These are phyloP conservation scores for Tetramitus jugosus DNA, from an alignment of 208 protist species.

Conservation along the genomic window DNA sequence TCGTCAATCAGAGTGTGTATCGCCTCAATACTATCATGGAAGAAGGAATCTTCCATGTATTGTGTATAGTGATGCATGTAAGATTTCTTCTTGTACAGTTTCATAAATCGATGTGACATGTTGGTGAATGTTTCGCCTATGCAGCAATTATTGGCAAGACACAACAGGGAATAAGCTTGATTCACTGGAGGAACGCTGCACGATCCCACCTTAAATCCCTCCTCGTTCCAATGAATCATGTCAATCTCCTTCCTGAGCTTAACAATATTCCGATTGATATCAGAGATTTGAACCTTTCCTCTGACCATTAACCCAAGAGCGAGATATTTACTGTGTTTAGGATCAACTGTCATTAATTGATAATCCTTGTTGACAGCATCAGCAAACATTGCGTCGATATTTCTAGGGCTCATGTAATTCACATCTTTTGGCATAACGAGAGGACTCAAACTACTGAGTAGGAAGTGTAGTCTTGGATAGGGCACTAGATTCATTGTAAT, in stretches of 20 bases:
- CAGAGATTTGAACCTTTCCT: constrained; percentile 84
- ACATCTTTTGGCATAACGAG: constrained; percentile 76
- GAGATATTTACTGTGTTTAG: constrained; percentile 93
- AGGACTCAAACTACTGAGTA: constrained; percentile 80
- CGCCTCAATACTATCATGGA: background rate
- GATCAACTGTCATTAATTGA: constrained; percentile 90
- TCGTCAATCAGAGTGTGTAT: background rate
- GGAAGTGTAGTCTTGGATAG: constrained; percentile 93
- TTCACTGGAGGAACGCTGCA: constrained; percentile 77
- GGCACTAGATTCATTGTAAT: constrained; percentile 94
- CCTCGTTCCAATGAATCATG: constrained; percentile 86
- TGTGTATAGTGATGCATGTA: constrained; percentile 85
- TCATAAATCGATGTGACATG: constrained; percentile 67
- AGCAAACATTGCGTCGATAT: constrained; percentile 72
- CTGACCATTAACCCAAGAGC: constrained; percentile 92
- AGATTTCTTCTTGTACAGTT: constrained; percentile 73
- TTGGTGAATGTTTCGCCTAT: constrained; percentile 63
- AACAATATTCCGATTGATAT: constrained; percentile 74
- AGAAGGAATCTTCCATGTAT: constrained; percentile 50
- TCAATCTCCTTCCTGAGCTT: constrained; percentile 59
- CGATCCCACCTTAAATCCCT: constrained; percentile 89
- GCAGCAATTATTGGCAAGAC: constrained; percentile 78
- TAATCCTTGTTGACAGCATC: constrained; percentile 76
- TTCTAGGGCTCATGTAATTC: constrained; percentile 57
- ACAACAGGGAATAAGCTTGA: constrained; percentile 76